Evolutionary conservation across 1,139 yeast species (phyloP).

Genomic region (Debaryomyces nepalensis): DNA sequence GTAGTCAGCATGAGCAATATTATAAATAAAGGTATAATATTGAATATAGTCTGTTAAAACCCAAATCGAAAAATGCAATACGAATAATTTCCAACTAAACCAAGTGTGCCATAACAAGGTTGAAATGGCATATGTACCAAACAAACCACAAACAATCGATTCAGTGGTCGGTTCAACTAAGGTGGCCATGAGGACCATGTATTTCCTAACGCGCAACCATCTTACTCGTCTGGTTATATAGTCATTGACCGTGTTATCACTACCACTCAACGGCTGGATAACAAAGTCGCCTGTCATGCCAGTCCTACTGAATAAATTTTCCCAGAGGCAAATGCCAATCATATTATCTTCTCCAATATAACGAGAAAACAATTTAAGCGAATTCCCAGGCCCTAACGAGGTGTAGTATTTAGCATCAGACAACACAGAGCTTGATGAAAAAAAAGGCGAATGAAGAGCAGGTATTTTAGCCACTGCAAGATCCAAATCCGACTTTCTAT

Average conservation of each 20-base stretch:
- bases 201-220: conserved; percentile 88
- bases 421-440: conserved; percentile 35
- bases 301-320: conserved; percentile 66
- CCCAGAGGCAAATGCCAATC: conserved; percentile 90
- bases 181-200: conserved; percentile 87
- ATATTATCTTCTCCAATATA: conserved; percentile 93
- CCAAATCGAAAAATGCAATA: conserved; percentile 67
- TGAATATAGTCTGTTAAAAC: conserved; percentile 64
- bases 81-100: conserved; percentile 43
- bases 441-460: conserved; percentile 30
- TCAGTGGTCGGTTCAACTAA: conserved; percentile 88
- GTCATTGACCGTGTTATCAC: conserved; percentile 50
- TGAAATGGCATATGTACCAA: conserved; percentile 66
- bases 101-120: conserved; percentile 43
- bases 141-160: conserved; percentile 65
- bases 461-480: conserved; percentile 55
- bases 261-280: conserved; percentile 71
- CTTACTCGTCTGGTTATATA: conserved; percentile 73
- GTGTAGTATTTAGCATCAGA: conserved; percentile 36
- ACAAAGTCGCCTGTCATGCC: conserved; percentile 81
- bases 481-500: conserved; percentile 72
- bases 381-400: conserved; percentile 51
- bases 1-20: conserved; percentile 24
- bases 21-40: conserved; percentile 48
- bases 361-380: conserved; percentile 69